Base-by-base conservation (phyloP, 345 rosid species). In the Eucalyptus decipiens region DNA sequence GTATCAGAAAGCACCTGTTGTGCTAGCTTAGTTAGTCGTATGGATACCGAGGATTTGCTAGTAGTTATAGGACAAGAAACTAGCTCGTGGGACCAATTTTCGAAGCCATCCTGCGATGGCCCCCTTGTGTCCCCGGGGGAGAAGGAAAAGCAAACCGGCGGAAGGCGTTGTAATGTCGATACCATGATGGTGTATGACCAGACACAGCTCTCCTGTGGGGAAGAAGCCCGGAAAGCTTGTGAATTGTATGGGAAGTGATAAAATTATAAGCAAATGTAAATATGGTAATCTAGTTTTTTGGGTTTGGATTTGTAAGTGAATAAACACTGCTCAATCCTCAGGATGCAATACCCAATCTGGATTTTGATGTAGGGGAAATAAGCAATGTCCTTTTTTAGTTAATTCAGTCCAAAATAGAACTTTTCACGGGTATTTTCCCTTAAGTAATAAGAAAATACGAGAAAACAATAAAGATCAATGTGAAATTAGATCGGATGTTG, bases 71-170 rank as follows among this genome's bases (percentile, higher is more conserved):
- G 87, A 54, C 28, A 40, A 34, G 92, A 69, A 56, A 47, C 87
- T 86, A 87, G 87, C 86, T 88, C 65, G 94, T 91, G 88, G 94
- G 93, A 92, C 89, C 92, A 93, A 85, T 62, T 92, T 90, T 93
- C 93, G 88, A 91, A 93, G 92, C 81, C 88, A 85, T 91, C 94
- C 90, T 90, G 92, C 54, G 47, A 23, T 76, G 85, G 13, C 30
- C 28, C 47, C 83, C 85, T 23, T 42, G 47, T 40, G 85, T 40
- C 85, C 85, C 85, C 47, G 2, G 28, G 85, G 88, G 42, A 51
- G 67, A 50, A 86, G 88, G 90, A 69, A 49, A 67, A 24, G 85
- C 50, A 48, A 62, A 49, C 48, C 67, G 89, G 87, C 58, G 90
- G 87, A 86, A 49, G 81, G 56, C 85, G 60, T 45, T 91, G 90